These are phyloP conservation scores for Colletotrichum siamense DNA, from an alignment of 2,329 filamentous ascomycete genomes.

Conservation along the genomic window DNA sequence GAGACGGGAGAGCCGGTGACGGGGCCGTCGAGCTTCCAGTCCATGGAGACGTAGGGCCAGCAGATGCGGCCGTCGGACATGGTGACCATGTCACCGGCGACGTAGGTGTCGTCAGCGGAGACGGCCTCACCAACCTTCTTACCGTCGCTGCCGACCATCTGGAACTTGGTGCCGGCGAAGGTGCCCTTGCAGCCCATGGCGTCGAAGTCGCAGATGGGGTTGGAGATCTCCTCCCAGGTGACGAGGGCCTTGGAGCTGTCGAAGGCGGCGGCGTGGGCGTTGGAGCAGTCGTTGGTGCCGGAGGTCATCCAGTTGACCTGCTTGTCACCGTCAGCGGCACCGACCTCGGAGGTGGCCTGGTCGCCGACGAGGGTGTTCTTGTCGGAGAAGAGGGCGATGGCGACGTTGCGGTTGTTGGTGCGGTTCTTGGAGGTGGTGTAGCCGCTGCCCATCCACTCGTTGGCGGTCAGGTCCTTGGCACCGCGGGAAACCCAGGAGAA, in stretches of 20 bases:
- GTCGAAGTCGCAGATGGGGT: constrained; percentile 59
- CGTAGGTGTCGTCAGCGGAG: constrained; percentile 57
- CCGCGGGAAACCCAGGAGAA: constrained; percentile 69
- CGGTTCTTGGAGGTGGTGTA: constrained; percentile 59
- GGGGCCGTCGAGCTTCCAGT: constrained; percentile 48
- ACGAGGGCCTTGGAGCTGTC: constrained; percentile 57
- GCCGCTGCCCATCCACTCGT: constrained; percentile 63
- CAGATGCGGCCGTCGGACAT: constrained; percentile 63
- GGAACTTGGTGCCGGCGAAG: constrained; percentile 65
- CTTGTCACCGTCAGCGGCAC: constrained; percentile 56
- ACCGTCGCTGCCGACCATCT: constrained; percentile 58
- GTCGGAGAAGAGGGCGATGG: constrained; percentile 60
- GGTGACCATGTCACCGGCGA: constrained; percentile 68
- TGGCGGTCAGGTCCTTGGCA: constrained; percentile 56
- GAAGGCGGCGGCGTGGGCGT: constrained; percentile 63
- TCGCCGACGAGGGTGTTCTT: constrained; percentile 61
- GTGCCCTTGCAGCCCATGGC: constrained; percentile 66
- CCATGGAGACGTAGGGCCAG: constrained; percentile 66
- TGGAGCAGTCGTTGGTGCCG: constrained; percentile 57
- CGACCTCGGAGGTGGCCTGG: constrained; percentile 60
- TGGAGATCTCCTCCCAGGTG: constrained; percentile 65
- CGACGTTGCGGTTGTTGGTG: constrained; percentile 64
- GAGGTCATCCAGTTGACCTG: constrained; percentile 66
- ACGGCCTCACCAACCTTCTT: constrained; percentile 56
- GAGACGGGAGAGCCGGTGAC: constrained; percentile 32